Evolutionary conservation across 73 alveolate genomes (phyloP).

Genomic region (Paraurostyla sp.): DNA sequence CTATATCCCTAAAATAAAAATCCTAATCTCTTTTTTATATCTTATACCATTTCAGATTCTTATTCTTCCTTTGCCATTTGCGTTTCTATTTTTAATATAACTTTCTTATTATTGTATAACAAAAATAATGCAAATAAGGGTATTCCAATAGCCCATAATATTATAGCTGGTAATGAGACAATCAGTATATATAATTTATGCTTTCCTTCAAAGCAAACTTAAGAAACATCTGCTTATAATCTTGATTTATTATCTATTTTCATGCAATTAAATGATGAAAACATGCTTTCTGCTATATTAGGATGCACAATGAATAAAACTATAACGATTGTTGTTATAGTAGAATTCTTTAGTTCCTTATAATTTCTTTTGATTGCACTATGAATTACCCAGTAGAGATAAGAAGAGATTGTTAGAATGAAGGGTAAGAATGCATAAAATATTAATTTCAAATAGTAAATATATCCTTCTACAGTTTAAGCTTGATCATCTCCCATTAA

Average conservation of each 20-base stretch:
- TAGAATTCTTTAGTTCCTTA: slow-evolving; percentile 27
- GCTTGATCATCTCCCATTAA: not conserved
- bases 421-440: not conserved
- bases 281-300: slow-evolving; percentile 57
- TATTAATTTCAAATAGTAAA: not conserved
- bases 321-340: slow-evolving; percentile 47
- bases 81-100: not conserved
- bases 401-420: slow-evolving; percentile 32
- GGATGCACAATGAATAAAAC: slow-evolving; percentile 74
- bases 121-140: slow-evolving; percentile 16
- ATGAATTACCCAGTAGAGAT: not conserved
- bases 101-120: not conserved
- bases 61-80: slow-evolving; percentile 12
- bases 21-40: not conserved
- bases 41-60: too few species aligned
- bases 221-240: slow-evolving; percentile 7
- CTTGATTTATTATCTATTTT: slow-evolving; percentile 20
- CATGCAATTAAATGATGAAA: slow-evolving; percentile 54
- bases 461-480: too few species aligned
- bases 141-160: too few species aligned
- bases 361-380: not conserved
- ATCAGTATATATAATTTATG: slow-evolving; percentile 36
- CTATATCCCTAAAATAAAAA: not conserved
- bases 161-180: too few species aligned
- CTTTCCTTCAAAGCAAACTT: slow-evolving; percentile 36